These are phyloP conservation scores for Populus hybrid DNA, from an alignment of 441 rosid species.

Conservation along the genomic window DNA sequence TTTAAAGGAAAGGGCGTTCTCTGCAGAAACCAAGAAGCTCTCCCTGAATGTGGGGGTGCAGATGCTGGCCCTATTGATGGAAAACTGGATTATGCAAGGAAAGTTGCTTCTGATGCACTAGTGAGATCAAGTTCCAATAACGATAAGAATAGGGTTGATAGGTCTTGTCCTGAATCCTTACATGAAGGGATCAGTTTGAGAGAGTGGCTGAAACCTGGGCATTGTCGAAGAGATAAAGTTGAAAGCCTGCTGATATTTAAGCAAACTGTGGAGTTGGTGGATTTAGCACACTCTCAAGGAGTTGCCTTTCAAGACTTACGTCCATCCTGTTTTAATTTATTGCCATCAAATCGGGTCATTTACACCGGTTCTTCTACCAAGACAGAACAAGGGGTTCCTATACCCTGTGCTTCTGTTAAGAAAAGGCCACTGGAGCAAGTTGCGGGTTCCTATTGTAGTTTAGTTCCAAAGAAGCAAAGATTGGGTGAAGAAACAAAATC, in stretches of 20 bases:
- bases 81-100: constrained; percentile 26
- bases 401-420: constrained; percentile 35
- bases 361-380: constrained; percentile 52
- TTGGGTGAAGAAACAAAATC: constrained; percentile 26
- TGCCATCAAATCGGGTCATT: constrained; percentile 44
- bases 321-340: constrained; percentile 53
- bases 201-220: constrained; percentile 52
- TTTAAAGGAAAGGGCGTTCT: constrained; percentile 48
- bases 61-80: constrained; percentile 29
- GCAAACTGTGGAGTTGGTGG: constrained; percentile 75
- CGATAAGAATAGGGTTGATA: constrained; percentile 27
- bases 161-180: constrained; percentile 30
- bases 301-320: constrained; percentile 52
- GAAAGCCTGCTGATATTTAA: constrained; percentile 49
- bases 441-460: constrained; percentile 17
- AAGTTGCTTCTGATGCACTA: constrained; percentile 31
- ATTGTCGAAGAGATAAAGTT: constrained; percentile 38
- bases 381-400: constrained; percentile 28
- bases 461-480: constrained; percentile 50
- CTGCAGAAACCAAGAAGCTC: constrained; percentile 30
- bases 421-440: constrained; percentile 41
- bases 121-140: constrained; percentile 31
- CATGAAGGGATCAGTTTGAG: constrained; percentile 52
- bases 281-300: constrained; percentile 63
- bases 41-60: constrained; percentile 21